These are phyloP conservation scores for Meyerozyma sp. DNA, from an alignment of 1,139 yeast species.

Conservation along the genomic window DNA sequence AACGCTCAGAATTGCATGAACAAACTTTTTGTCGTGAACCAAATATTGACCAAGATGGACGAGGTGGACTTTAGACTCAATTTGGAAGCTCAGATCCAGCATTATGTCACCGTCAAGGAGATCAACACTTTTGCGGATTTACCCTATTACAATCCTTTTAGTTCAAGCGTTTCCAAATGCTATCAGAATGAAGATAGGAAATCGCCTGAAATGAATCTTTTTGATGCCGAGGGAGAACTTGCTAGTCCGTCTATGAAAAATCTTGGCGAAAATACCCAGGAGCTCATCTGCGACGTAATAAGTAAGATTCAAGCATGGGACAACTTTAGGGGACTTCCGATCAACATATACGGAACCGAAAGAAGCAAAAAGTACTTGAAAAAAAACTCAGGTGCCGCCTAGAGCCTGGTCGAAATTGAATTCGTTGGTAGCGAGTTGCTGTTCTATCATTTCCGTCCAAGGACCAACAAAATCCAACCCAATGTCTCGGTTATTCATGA, in stretches of 20 bases:
- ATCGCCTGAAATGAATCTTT: background rate
- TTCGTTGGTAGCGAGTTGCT: conserved; percentile 38
- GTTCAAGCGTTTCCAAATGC: background rate
- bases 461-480: conserved; percentile 88
- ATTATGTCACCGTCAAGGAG: conserved; percentile 5
- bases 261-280: conserved; percentile 6
- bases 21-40: conserved; percentile 18
- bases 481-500: conserved; percentile 55
- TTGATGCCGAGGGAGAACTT: background rate
- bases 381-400: conserved; percentile 1
- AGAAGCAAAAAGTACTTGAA: background rate
- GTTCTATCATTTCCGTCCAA: conserved; percentile 82
- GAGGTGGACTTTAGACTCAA: conserved; percentile 15
- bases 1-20: conserved; percentile 31
- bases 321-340: conserved; percentile 14
- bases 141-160: conserved; percentile 8
- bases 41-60: conserved; percentile 14
- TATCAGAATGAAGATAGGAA: background rate
- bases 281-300: conserved; percentile 11
- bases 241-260: background rate
- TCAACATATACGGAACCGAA: conserved; percentile 10
- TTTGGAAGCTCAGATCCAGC: conserved; percentile 12
- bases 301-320: conserved; percentile 23
- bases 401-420: conserved; percentile 26
- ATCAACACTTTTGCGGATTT: conserved; percentile 2